These are phyloP conservation scores for Euclidium syriacum DNA, from an alignment of 345 rosid genomes.

Conservation along the genomic window DNA sequence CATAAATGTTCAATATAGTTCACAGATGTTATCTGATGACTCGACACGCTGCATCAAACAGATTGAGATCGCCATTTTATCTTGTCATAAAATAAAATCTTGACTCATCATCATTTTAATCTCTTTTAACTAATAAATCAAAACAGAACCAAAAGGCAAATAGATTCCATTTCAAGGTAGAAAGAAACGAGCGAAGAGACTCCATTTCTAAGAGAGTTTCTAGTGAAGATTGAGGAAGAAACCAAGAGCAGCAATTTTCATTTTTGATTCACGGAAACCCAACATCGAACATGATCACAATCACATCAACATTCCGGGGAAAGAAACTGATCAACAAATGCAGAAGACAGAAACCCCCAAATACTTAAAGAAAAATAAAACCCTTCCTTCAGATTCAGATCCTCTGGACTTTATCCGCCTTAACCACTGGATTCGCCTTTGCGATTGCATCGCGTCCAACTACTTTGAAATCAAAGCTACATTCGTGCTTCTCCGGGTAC, in stretches of 20 bases:
- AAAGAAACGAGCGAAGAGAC: background rate
- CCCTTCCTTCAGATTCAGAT: background rate
- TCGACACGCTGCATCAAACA: background rate
- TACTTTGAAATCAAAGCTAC: conserved; percentile 73
- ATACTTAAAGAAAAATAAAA: background rate
- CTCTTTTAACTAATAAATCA: background rate
- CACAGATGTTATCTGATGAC: conserved; percentile 11
- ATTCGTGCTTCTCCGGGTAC: conserved; percentile 73
- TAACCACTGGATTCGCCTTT: conserved; percentile 63
- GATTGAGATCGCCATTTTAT: background rate
- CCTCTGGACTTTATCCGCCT: conserved; percentile 70
- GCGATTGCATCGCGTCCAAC: conserved; percentile 56
- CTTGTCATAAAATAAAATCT: background rate
- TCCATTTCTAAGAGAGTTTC: background rate
- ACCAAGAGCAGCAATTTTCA: conserved; percentile 16
- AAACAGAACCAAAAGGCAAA: conserved; percentile 11
- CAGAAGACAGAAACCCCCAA: conserved; percentile 4
- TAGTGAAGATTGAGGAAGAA: background rate
- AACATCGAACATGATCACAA: conserved; percentile 23
- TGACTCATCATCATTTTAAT: background rate
- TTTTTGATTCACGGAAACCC: conserved; percentile 23
- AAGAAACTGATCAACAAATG: conserved; percentile 23
- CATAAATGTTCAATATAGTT: too few species aligned
- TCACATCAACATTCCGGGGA: conserved; percentile 17
- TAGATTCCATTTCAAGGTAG: background rate